phyloP scores from a whole-genome alignment of 2,329 filamentous ascomycete species.

The Amphichorda felina region DNA sequence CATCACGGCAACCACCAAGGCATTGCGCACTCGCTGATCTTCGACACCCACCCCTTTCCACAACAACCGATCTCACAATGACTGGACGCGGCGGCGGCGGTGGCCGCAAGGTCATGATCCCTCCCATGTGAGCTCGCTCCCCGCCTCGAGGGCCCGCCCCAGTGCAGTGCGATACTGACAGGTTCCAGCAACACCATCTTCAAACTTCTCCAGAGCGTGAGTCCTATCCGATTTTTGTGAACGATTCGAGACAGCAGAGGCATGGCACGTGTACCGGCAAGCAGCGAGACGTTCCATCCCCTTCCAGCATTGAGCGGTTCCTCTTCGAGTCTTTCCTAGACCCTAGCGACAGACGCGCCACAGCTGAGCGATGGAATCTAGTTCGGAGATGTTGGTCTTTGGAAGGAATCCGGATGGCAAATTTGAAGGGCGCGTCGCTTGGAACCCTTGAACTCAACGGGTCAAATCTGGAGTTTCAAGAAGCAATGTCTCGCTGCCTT shows the following conservation, averaged over 20 bases:
- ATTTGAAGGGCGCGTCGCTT: no score
- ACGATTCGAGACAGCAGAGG: neutral
- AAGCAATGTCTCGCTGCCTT: no score
- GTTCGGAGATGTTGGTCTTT: no score
- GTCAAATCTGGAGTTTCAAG: no score
- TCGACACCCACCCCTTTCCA: neutral
- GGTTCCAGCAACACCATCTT: conserved; percentile 32
- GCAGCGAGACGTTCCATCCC: no score
- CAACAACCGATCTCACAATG: conserved; percentile 25
- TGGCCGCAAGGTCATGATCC: conserved; percentile 43
- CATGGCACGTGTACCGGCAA: neutral
- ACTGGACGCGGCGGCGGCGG: conserved; percentile 47
- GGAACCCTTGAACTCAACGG: no score
- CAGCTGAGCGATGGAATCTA: no score
- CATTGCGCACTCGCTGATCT: neutral
- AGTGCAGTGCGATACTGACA: conserved; percentile 10
- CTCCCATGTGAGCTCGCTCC: conserved; percentile 33
- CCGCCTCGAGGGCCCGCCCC: conserved; percentile 1
- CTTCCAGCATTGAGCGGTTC: no score
- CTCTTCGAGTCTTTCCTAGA: no score
- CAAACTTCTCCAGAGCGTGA: conserved; percentile 65
- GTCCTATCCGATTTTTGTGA: conserved; percentile 9
- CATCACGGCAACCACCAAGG: neutral
- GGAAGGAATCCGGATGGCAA: no score
- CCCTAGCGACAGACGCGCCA: no score